phyloP scores from a whole-genome alignment of 805 yeast genomes.

The Brettanomyces anomalus region DNA sequence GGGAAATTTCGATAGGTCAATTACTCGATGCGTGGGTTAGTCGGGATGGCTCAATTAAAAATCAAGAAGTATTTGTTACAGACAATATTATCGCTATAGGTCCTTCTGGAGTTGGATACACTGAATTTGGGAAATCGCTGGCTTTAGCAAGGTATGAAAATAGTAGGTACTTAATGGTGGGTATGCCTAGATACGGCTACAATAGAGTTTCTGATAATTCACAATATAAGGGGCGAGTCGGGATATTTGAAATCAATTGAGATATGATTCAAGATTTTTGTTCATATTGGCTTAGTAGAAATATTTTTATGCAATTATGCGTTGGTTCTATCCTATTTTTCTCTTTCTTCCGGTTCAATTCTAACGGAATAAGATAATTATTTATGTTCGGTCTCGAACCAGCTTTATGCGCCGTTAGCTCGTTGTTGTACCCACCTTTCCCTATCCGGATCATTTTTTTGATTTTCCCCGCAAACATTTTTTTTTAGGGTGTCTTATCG shows the following conservation, averaged over 20 bases:
- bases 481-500: too few relatives aligned
- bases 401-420: too few relatives aligned
- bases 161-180: conserved; percentile 24
- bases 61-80: not conserved
- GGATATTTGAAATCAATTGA: not conserved
- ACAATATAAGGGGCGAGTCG: not conserved
- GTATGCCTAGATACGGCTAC: conserved; percentile 25
- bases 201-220: conserved; percentile 3
- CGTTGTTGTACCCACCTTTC: too few relatives aligned
- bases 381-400: too few relatives aligned
- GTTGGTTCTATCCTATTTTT: not conserved
- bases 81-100: conserved; percentile 15
- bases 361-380: too few relatives aligned
- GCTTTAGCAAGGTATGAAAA: conserved; percentile 17
- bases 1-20: conserved; percentile 25
- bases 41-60: not conserved
- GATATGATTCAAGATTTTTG: not conserved
- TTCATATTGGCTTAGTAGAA: too few relatives aligned
- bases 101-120: conserved; percentile 22
- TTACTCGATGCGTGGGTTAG: conserved; percentile 4
- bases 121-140: conserved; percentile 37
- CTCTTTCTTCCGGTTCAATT: too few relatives aligned
- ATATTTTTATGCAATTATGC: not conserved
- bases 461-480: too few relatives aligned
- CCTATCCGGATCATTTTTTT: too few relatives aligned